Evolutionary conservation across 2,329 filamentous ascomycete genomes (phyloP).

Genomic region (Botrytis galanthina): DNA sequence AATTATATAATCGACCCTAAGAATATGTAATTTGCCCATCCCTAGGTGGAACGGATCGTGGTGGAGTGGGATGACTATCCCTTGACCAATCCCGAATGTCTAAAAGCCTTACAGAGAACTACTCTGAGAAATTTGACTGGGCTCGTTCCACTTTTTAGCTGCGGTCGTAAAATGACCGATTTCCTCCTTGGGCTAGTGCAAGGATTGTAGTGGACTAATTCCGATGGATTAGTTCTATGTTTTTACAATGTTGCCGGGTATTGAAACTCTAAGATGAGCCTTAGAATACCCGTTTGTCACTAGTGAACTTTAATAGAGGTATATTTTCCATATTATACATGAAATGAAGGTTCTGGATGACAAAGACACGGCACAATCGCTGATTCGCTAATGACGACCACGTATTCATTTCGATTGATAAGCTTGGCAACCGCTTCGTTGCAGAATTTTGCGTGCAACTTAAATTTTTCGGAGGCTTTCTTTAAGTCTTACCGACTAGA

Average conservation of each 20-base stretch:
- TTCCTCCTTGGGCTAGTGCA: not conserved
- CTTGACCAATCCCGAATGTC: not conserved
- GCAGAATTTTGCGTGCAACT: not conserved
- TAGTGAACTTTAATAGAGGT: not conserved
- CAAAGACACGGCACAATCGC: not conserved
- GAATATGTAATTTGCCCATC: too few relatives aligned
- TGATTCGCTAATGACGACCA: not conserved
- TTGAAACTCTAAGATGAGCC: not conserved
- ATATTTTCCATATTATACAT: not conserved
- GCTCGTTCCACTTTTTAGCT: not conserved
- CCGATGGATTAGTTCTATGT: too few relatives aligned
- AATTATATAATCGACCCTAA: too few relatives aligned
- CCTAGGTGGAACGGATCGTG: not conserved
- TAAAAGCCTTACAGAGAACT: not conserved
- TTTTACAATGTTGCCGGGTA: not conserved
- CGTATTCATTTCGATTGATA: not conserved
- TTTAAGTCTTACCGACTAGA: not conserved
- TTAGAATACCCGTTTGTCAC: not conserved
- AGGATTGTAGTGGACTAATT: not conserved
- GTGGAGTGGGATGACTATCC: not conserved
- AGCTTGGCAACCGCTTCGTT: not conserved
- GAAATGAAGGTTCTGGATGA: not conserved
- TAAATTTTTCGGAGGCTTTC: not conserved
- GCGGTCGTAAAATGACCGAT: not conserved
- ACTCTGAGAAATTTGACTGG: not conserved